A percentile compares a stretch with the other conserved stretches of the same genome.
Conservation (phyloP, 352 stramenopile species). For the Peronosclerospora sorghi region DNA sequence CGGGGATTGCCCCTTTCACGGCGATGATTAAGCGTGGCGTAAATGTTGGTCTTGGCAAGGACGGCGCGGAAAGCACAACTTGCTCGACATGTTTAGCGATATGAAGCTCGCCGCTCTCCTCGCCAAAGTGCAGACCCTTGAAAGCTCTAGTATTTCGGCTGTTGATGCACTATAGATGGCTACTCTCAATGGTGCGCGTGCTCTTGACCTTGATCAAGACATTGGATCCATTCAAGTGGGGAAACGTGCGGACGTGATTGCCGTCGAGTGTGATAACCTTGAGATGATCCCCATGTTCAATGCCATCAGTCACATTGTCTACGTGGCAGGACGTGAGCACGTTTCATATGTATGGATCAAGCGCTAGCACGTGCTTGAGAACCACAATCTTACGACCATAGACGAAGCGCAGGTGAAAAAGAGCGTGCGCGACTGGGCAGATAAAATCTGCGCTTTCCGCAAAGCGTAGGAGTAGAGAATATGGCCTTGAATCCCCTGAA, state of each 20-base stretch:
- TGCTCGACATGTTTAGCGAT: conserved; percentile 84
- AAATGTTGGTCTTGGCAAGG: conserved; percentile 83
- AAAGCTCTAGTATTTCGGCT: conserved; percentile 52
- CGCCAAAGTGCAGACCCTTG: conserved; percentile 61
- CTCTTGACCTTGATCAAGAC: conserved; percentile 63
- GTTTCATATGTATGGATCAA: conserved; percentile 89
- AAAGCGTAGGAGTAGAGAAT: neutral
- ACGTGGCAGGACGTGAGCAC: conserved; percentile 70
- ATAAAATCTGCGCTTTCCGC: conserved; percentile 46
- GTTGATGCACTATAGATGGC: conserved; percentile 71
- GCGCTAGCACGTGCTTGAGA: conserved; percentile 61
- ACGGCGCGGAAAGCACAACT: conserved; percentile 81
- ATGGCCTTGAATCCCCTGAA: too few relatives aligned
- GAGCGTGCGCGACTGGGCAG: conserved; percentile 46
- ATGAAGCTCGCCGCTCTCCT: conserved; percentile 84
- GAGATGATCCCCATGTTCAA: conserved; percentile 86
- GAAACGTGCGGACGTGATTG: conserved; percentile 79
- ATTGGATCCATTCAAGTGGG: conserved; percentile 80
- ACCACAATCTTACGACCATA: conserved; percentile 68
- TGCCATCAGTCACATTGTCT: conserved; percentile 80
- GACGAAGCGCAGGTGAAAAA: conserved; percentile 51
- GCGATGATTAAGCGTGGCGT: conserved; percentile 64
- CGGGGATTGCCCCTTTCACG: conserved; percentile 66
- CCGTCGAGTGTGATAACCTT: conserved; percentile 64
- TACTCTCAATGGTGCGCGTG: conserved; percentile 84